A percentile compares a stretch with the other conserved stretches of the same genome.
Conservation (phyloP, 2,329 filamentous ascomycete genomes). For the Fusarium sp. region DNA sequence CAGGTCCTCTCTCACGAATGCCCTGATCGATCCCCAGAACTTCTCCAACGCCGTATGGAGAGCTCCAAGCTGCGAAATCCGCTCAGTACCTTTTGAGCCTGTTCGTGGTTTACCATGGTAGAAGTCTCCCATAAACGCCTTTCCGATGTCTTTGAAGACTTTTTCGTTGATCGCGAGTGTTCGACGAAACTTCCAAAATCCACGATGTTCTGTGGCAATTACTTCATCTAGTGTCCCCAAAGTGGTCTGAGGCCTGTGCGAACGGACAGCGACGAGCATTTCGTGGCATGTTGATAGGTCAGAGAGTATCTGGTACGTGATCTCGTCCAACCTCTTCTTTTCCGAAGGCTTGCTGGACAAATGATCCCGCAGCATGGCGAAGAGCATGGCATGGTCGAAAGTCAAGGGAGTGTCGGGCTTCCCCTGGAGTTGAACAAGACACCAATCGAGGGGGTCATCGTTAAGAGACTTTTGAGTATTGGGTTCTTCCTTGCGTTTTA, state of each 20-base stretch:
- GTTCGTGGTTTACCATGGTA: neutral
- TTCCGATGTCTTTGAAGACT: too few relatives aligned
- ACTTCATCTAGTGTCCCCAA: neutral
- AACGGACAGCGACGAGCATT: rapidly evolving
- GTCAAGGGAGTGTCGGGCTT: neutral
- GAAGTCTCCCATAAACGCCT: neutral
- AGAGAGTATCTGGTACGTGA: neutral
- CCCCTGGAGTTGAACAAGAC: neutral
- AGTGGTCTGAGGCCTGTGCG: neutral
- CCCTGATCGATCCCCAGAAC: neutral
- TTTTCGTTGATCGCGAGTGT: too few relatives aligned
- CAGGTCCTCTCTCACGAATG: rapidly evolving
- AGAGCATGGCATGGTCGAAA: neutral
- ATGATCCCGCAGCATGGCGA: neutral
- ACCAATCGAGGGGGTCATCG: neutral
- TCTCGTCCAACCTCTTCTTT: neutral
- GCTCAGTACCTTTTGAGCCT: rapidly evolving
- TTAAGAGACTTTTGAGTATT: neutral
- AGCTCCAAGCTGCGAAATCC: neutral
- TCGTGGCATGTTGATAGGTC: neutral
- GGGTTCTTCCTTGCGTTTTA: neutral
- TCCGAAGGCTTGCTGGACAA: rapidly evolving
- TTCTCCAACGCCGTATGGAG: neutral
- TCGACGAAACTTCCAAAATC: neutral
- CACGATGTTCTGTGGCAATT: neutral